These are phyloP conservation scores for Neopestalotiopsis rosae DNA, from an alignment of 2,329 filamentous ascomycete genomes.

Conservation along the genomic window DNA sequence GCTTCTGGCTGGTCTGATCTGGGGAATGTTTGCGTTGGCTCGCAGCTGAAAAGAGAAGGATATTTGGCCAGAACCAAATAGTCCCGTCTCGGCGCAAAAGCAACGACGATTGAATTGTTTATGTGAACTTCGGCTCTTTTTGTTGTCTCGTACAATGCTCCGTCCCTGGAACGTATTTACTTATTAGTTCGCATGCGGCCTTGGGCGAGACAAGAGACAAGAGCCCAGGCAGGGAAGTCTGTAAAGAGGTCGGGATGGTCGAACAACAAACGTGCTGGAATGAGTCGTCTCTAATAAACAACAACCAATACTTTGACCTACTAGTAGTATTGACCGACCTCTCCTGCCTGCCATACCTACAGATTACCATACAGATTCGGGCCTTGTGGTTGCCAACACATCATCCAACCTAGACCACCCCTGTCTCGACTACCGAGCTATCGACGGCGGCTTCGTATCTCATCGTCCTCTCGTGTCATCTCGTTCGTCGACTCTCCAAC, in stretches of 20 bases:
- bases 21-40: neutral
- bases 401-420: slow-evolving; percentile 1
- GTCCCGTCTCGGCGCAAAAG: neutral
- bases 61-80: neutral
- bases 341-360: neutral
- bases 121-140: neutral
- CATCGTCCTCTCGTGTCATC: neutral
- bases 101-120: neutral
- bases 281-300: slow-evolving; percentile 8
- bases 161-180: neutral
- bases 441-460: neutral
- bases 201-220: neutral
- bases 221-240: neutral
- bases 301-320: slow-evolving; percentile 4
- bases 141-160: neutral
- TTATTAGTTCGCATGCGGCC: neutral
- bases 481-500: neutral
- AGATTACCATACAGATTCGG: neutral
- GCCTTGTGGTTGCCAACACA: neutral
- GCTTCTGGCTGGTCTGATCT: neutral
- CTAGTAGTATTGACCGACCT: neutral
- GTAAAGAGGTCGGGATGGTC: neutral
- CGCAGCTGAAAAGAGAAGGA: neutral
- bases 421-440: neutral
- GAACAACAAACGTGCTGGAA: neutral